Conservation (phyloP, 495 filamentous ascomycete species). For the Talaromyces trachyspermus region DNA sequence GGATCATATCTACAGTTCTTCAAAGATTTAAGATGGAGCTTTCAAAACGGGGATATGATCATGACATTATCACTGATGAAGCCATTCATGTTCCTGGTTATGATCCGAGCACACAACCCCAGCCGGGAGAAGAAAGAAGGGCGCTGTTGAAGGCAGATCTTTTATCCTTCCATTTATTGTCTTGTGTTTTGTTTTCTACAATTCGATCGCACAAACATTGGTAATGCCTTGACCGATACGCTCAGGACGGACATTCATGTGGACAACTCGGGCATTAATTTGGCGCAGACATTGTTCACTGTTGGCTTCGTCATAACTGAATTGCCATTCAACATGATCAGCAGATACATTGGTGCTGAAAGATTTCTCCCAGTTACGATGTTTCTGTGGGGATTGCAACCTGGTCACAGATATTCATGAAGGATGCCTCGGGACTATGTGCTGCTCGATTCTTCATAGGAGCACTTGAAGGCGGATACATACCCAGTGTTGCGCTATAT, state of each 20-base stretch:
- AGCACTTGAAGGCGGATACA: conserved; percentile 30
- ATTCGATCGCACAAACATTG: conserved; percentile 7
- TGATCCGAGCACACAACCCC: not conserved
- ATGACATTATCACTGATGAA: not conserved
- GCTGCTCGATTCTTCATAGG: conserved; percentile 31
- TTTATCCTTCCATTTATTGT: conserved; percentile 3
- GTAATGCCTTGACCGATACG: conserved; percentile 3
- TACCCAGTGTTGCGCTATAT: conserved; percentile 32
- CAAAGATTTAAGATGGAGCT: not conserved
- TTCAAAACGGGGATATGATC: not conserved
- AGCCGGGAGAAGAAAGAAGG: not conserved
- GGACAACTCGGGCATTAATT: not conserved
- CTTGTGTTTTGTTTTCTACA: conserved; percentile 8
- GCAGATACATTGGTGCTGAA: conserved; percentile 15
- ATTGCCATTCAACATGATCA: conserved; percentile 10
- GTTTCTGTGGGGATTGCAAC: conserved; percentile 17
- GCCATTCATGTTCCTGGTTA: not conserved
- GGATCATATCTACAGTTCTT: no score
- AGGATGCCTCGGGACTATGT: conserved; percentile 27
- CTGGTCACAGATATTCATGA: conserved; percentile 19
- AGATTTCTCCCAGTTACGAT: conserved; percentile 15
- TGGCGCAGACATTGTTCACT: conserved; percentile 5
- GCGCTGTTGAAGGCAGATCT: conserved; percentile 5
- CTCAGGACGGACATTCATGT: conserved; percentile 1
- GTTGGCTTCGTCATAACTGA: conserved; percentile 5